Evolutionary conservation across 73 alveolate species (phyloP).

Genomic region (Paramecium primaurelia): DNA sequence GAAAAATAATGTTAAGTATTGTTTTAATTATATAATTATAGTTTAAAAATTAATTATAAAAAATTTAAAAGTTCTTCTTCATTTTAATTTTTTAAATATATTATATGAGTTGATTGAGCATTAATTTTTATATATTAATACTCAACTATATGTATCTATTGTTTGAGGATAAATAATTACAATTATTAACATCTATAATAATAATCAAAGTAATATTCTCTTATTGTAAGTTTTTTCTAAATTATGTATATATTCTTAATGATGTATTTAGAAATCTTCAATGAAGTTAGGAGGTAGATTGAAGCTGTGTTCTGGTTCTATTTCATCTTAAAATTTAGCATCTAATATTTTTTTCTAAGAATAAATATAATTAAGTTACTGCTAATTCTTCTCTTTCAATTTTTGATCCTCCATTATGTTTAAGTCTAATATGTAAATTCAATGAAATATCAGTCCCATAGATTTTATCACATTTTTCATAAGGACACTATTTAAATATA

Average conservation of each 20-base stretch:
- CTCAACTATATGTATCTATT: neutral
- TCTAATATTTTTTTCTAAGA: constrained; percentile 18
- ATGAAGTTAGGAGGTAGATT: constrained; percentile 59
- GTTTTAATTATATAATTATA: neutral
- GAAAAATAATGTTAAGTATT: neutral
- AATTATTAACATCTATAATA: neutral
- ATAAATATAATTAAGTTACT: neutral
- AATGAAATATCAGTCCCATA: constrained; percentile 60
- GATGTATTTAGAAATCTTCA: neutral
- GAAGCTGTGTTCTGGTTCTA: constrained; percentile 23
- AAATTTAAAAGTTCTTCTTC: neutral
- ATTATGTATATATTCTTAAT: neutral
- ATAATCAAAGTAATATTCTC: neutral
- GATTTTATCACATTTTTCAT: constrained; percentile 49
- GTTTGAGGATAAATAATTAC: neutral
- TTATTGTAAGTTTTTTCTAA: constrained; percentile 16
- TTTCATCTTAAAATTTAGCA: constrained; percentile 42
- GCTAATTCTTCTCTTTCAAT: constrained; percentile 63
- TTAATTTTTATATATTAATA: neutral
- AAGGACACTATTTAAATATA: constrained; percentile 46
- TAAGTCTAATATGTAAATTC: constrained; percentile 50
- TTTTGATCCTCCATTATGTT: constrained; percentile 62
- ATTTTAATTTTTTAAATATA: neutral
- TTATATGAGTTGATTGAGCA: neutral
- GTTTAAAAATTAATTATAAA: neutral